These are phyloP conservation scores for Arctium lappa DNA, from an alignment of 129 eudicot species.

Conservation along the genomic window DNA sequence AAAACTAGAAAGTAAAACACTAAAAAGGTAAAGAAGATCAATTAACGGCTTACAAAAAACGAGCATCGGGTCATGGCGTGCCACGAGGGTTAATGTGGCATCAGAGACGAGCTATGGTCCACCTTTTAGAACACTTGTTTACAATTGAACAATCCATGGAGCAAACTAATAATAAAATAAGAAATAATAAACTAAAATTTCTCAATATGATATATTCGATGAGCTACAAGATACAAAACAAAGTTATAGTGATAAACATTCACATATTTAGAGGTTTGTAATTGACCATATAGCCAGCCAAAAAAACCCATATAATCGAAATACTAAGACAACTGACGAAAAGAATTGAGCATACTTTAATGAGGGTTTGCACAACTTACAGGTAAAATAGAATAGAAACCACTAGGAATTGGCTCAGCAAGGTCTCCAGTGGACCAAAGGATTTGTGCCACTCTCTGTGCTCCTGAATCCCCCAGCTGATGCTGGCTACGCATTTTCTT, in stretches of 20 bases:
- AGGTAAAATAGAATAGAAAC: constrained; percentile 64
- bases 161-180: neutral
- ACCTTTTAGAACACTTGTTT: neutral
- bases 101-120: neutral
- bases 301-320: neutral
- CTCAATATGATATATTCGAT: neutral
- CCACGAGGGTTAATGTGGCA: neutral
- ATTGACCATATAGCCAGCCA: neutral
- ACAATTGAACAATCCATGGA: neutral
- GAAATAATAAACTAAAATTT: neutral
- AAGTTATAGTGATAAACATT: neutral
- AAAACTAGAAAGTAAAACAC: neutral
- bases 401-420: constrained; percentile 63
- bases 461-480: constrained; percentile 38
- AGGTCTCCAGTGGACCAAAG: constrained; percentile 75
- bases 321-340: neutral
- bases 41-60: neutral
- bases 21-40: neutral
- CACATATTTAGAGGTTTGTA: neutral
- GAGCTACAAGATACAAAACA: neutral
- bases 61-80: neutral
- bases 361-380: constrained; percentile 35
- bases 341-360: neutral
- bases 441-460: constrained; percentile 56
- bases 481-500: constrained; percentile 36